Base-by-base conservation (phyloP, 768 basidiomycete species). In the Hygrophorus russula region DNA sequence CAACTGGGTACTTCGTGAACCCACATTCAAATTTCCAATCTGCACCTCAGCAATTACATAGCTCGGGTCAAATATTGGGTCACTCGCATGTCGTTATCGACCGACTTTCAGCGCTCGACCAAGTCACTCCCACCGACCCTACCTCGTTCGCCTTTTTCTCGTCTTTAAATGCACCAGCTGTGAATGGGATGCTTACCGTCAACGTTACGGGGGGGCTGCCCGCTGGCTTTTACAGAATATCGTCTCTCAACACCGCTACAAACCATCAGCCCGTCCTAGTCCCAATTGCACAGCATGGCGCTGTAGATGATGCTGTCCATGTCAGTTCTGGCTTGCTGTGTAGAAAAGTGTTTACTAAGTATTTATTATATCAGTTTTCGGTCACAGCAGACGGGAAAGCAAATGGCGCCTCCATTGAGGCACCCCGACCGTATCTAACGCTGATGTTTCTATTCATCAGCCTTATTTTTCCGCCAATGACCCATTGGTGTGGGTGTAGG, bases 81-180 rank as follows among this genome's bases (percentile, higher is more conserved):
- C 74, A 77, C 63, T 65, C 67, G 6, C 78, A 80, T 61, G 59
- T 80, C 52, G 72, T 72, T 36, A 53, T 80, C 47, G 67, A 80
- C 56, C 30, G 47, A 46, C 55, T 80, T 51, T 36, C 51, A 36
- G 58, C 68, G 5, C 48, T 77, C 27, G 55, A 56, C 14, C 61
- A 67, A 44, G 68, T 67, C 17, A 53, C 54, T 1, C 54, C 66
- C 30, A 64, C 67, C 32, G 64, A 80, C 56, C 71, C 78, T 4
- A 61, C 56, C 43, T 59, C 59, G 36, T 82, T 82, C 51, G 65
- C 63, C 27, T 81, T 80, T 65, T 82, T 82, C 74, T 74, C 76
- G 70, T 80, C 63, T 51, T 60, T 65, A 46, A 72, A 65, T 46
- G 64, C 64, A 18, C 68, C 62, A 10, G 76, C 75, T 34, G 51